These are phyloP conservation scores for Tritrichomonas musculus DNA, from an alignment of 208 protist genomes.

Conservation along the genomic window DNA sequence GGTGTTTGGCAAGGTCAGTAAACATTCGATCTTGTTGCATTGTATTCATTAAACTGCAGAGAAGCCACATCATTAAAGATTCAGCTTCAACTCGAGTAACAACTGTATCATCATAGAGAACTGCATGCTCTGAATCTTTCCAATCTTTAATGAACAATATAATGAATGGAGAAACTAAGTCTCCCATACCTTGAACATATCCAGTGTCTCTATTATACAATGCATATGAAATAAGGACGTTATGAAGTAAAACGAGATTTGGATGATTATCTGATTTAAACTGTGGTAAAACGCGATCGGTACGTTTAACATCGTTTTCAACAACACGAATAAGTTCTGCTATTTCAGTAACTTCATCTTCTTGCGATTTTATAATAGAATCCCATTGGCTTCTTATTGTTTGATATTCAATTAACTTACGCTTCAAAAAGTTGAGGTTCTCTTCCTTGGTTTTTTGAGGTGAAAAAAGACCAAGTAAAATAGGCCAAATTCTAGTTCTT, in stretches of 20 bases:
- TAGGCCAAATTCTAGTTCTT: not conserved
- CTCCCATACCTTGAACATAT: conserved; percentile 22
- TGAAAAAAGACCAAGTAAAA: not conserved
- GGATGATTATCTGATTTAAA: not conserved
- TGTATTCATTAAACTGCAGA: not conserved
- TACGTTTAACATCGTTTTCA: not conserved
- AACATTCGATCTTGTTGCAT: conserved; percentile 22
- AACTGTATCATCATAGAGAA: not conserved
- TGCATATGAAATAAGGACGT: not conserved
- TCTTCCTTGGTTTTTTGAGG: not conserved
- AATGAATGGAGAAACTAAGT: not conserved
- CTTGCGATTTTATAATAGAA: not conserved
- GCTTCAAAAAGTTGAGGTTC: not conserved
- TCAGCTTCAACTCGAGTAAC: not conserved
- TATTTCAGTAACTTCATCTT: not conserved
- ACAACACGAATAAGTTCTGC: not conserved
- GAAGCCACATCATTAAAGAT: not conserved
- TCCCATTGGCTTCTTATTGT: not conserved
- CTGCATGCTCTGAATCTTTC: not conserved
- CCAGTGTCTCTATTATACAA: not conserved
- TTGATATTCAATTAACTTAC: not conserved
- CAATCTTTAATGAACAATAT: conserved; percentile 7
- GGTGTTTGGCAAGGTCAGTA: not conserved
- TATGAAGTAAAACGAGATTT: not conserved
- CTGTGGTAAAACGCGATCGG: not conserved